Evolutionary conservation across 495 filamentous ascomycete genomes (phyloP), one percentile per base, ranked within the genome.

Genomic region (Achaetomiella virescens): DNA sequence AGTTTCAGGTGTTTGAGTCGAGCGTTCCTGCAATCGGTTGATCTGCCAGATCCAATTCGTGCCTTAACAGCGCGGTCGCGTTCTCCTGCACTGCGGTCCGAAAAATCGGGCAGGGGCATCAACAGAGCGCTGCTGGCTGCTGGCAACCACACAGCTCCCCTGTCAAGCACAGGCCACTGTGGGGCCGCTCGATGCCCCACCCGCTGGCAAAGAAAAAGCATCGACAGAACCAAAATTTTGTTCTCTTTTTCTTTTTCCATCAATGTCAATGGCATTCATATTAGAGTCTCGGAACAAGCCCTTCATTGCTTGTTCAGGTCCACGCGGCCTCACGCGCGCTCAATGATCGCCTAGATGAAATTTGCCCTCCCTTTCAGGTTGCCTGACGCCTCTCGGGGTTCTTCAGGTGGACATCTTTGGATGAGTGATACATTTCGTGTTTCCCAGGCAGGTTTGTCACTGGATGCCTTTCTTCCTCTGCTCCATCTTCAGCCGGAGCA

Each of bases 261-360:
- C 61, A 89, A 92, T 95, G 87, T 93, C 85, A 81, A 79, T 74
- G 86, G 93, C 91, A 85, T 88, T 84, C 81, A 89, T 89, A 90
- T 92, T 98, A 98, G 93, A 98, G 93, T 98, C 93, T 95, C 93
- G 93, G 89, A 85, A 83, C 84, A 88, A 85, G 89, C 82, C 67
- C 73, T 66, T 93, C 90, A 87, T 78, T 97, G 82, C 90, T 91
- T 91, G 84, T 89, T 87, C 89, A 95, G 90, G 83, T 87, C 87
- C 82, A 72, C 72, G 63, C 72, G 79, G 84, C 81, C 87, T 92
- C 84, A 81, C 71, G 90, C 93, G 93, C 89, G 93, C 93, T 98
- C 91, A 91, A 88, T 88, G 90, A 91, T 85, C 85, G 86, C 93
- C 95, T 81, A 98, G 82, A 98, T 65, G 64, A 82, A 88, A 71